These are phyloP conservation scores for Xylariales sp. DNA, from an alignment of 2,329 filamentous ascomycete species.

Conservation along the genomic window DNA sequence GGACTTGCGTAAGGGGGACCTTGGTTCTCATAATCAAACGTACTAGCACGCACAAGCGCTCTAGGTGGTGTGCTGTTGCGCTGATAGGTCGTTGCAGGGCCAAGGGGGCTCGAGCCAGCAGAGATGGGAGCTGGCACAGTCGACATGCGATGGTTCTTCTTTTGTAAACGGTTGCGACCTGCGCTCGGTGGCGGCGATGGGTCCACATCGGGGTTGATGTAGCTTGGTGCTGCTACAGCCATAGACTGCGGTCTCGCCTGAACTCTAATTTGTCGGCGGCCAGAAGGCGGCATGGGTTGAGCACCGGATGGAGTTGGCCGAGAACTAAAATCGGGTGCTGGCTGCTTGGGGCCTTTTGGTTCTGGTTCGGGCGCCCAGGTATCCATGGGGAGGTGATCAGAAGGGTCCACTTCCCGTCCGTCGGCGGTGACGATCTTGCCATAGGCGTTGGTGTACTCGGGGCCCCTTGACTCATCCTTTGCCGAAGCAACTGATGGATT, in stretches of 20 bases:
- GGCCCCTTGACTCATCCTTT: slow-evolving; percentile 24
- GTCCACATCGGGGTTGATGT: slow-evolving; percentile 22
- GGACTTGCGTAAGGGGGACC: slow-evolving; percentile 32
- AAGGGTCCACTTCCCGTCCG: slow-evolving; percentile 73
- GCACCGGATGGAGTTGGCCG: slow-evolving; percentile 48
- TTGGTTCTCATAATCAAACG: slow-evolving; percentile 54
- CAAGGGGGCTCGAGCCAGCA: slow-evolving; percentile 44
- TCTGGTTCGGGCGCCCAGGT: slow-evolving; percentile 76
- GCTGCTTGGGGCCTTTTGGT: slow-evolving; percentile 40
- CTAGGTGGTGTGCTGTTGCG: slow-evolving; percentile 44
- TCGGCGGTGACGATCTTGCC: slow-evolving; percentile 73
- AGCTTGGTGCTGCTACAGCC: slow-evolving; percentile 27
- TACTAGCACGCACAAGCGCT: slow-evolving; percentile 40
- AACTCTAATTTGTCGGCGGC: slow-evolving; percentile 48
- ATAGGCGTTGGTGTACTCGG: slow-evolving; percentile 46
- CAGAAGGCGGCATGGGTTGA: slow-evolving; percentile 45
- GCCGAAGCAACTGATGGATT: slow-evolving; percentile 53
- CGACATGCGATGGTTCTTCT: slow-evolving; percentile 49
- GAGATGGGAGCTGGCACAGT: slow-evolving; percentile 34
- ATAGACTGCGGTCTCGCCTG: slow-evolving; percentile 46
- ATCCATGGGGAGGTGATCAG: slow-evolving; percentile 73
- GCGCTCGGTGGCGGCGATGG: slow-evolving; percentile 32
- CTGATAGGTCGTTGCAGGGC: slow-evolving; percentile 47
- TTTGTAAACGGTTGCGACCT: slow-evolving; percentile 59
- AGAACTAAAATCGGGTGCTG: slow-evolving; percentile 23